A percentile compares a stretch with the other conserved stretches of the same genome.
These are phyloP conservation scores for Chlamydomonas schloesseri DNA, from an alignment of 139 green algal species.

Conservation along the genomic window DNA sequence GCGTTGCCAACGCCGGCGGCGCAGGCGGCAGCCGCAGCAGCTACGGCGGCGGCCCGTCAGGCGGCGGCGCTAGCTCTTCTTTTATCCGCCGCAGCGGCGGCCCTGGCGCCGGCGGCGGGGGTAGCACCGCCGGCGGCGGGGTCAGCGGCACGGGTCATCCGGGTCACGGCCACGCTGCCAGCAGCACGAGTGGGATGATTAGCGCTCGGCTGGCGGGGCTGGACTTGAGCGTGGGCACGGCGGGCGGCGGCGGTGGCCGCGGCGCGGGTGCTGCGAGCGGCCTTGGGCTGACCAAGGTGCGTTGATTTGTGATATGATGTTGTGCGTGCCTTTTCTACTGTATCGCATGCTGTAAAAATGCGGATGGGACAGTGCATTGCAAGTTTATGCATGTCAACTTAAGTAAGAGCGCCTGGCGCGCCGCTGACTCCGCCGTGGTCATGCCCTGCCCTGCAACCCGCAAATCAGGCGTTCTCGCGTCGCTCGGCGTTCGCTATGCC, in stretches of 20 bases:
- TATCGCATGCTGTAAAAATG: no score
- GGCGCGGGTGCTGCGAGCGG: background rate
- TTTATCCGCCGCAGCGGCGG: background rate
- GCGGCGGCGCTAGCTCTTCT: background rate
- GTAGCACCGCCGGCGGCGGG: background rate
- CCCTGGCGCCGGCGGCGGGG: background rate
- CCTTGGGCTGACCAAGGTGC: background rate
- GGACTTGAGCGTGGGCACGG: constrained; percentile 7
- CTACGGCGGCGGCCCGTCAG: background rate
- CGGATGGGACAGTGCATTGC: no score
- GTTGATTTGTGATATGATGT: background rate
- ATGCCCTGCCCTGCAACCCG: no score
- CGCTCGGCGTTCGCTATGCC: no score
- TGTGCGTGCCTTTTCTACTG: background rate
- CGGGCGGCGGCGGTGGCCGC: background rate
- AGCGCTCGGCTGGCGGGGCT: constrained; percentile 11
- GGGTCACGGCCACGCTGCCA: background rate
- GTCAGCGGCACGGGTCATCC: background rate
- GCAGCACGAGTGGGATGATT: background rate
- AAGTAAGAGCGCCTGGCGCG: no score
- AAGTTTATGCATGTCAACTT: no score
- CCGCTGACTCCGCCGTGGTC: no score
- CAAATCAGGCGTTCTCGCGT: no score
- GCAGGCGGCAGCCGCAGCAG: background rate
- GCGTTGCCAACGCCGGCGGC: background rate